Conservation (phyloP, 176 grass and related monocot species). For the Zea mays region Zm-B73-REFERENCE-NAM-5.0 NC_050103.1:179622501-179623000, state of each 20-base stretch:
- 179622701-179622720: conserved; percentile 8
- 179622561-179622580: neutral
- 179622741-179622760: conserved; percentile 28
- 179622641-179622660: neutral
- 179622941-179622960: conserved; percentile 3
- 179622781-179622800: neutral
- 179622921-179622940: conserved; percentile 12
- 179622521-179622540: conserved; percentile 78
- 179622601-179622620: neutral
- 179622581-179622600: neutral
- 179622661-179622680: conserved; percentile 13
- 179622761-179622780: neutral
- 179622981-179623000: conserved; percentile 86
- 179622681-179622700: conserved; percentile 27
- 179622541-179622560: conserved; percentile 10
- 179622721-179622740: conserved; percentile 2
- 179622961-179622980: conserved; percentile 16
- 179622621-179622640: neutral
- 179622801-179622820: neutral
- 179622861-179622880: neutral
- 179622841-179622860: neutral
- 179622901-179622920: conserved; percentile 25
- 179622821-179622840: conserved; percentile 15
- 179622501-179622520: conserved; percentile 98
- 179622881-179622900: neutral